These are phyloP conservation scores for Fimicolochytrium jonesii DNA, from an alignment of 192 early-diverging fungal species.

Conservation along the genomic window DNA sequence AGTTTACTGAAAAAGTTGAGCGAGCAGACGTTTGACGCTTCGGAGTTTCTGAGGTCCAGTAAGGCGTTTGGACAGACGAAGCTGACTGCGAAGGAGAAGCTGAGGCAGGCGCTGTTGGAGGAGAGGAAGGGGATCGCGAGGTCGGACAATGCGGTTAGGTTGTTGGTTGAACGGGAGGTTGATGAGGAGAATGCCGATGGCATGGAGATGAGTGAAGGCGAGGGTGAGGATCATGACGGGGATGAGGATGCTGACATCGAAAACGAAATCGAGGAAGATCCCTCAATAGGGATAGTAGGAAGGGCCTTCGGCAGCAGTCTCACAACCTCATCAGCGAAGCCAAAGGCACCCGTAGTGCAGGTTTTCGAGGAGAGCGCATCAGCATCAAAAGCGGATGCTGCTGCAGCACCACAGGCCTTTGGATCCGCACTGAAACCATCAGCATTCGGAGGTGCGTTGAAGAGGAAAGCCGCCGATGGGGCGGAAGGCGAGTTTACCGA, in stretches of 20 bases:
- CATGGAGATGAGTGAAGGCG: slow-evolving; percentile 15
- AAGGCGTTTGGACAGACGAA: slow-evolving; percentile 40
- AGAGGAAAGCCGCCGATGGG: slow-evolving; percentile 29
- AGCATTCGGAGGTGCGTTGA: slow-evolving; percentile 39
- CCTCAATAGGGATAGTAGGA: neutral
- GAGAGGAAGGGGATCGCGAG: slow-evolving; percentile 37
- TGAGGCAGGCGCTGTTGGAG: slow-evolving; percentile 41
- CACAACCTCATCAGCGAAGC: no score
- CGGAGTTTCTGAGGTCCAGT: slow-evolving; percentile 38
- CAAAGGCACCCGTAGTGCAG: slow-evolving; percentile 11
- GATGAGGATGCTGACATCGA: neutral
- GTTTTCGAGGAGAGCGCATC: slow-evolving; percentile 9
- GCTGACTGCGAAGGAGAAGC: slow-evolving; percentile 38
- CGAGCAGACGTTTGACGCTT: slow-evolving; percentile 30
- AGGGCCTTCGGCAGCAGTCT: slow-evolving; percentile 26
- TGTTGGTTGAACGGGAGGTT: slow-evolving; percentile 34
- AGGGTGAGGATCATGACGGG: neutral
- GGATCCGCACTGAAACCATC: slow-evolving; percentile 26
- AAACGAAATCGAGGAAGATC: neutral
- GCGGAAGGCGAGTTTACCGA: slow-evolving; percentile 16
- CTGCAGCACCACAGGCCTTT: slow-evolving; percentile 20
- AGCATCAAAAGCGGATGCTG: neutral
- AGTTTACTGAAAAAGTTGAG: slow-evolving; percentile 47
- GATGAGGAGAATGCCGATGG: slow-evolving; percentile 23
- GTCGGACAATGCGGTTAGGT: slow-evolving; percentile 24